Conservation (phyloP, 768 basidiomycete genomes). For the Boletus sensibilis region DNA sequence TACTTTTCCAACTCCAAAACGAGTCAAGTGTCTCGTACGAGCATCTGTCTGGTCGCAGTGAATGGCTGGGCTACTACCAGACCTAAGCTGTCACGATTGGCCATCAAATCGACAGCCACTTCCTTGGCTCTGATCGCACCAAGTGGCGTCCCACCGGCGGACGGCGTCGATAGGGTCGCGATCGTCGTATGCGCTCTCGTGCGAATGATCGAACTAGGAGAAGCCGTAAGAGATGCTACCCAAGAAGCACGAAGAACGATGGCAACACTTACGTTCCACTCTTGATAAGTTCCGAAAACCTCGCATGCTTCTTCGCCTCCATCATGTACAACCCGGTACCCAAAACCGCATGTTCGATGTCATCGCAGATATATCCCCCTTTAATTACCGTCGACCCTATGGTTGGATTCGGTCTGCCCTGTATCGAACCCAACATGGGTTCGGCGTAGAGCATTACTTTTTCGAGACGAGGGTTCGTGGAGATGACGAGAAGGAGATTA, state of each 20-base stretch:
- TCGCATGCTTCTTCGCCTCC: slow-evolving; percentile 50
- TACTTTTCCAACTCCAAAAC: not conserved
- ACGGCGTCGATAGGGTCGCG: slow-evolving; percentile 13
- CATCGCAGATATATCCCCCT: slow-evolving; percentile 6
- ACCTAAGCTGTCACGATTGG: not conserved
- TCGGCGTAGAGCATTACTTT: slow-evolving; percentile 41
- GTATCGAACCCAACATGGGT: slow-evolving; percentile 14
- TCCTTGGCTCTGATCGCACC: slow-evolving; percentile 69
- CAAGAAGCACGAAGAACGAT: slow-evolving; percentile 6
- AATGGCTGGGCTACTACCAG: not conserved
- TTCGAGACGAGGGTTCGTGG: slow-evolving; percentile 47
- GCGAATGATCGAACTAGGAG: slow-evolving; percentile 34
- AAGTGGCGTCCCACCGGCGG: slow-evolving; percentile 33
- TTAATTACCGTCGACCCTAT: slow-evolving; percentile 13
- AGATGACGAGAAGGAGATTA: slow-evolving; percentile 47
- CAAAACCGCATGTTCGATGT: slow-evolving; percentile 36
- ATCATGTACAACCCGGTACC: slow-evolving; percentile 57
- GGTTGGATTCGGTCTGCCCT: not conserved
- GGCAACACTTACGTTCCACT: slow-evolving; percentile 47
- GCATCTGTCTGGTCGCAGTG: not conserved
- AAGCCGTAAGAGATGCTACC: not conserved
- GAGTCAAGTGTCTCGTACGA: slow-evolving; percentile 2
- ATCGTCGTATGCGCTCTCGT: slow-evolving; percentile 38
- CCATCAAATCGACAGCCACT: slow-evolving; percentile 44
- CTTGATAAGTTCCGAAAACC: slow-evolving; percentile 53